These are phyloP conservation scores for Lichenothelia convexa DNA, from an alignment of 495 filamentous ascomycete genomes.

Conservation along the genomic window DNA sequence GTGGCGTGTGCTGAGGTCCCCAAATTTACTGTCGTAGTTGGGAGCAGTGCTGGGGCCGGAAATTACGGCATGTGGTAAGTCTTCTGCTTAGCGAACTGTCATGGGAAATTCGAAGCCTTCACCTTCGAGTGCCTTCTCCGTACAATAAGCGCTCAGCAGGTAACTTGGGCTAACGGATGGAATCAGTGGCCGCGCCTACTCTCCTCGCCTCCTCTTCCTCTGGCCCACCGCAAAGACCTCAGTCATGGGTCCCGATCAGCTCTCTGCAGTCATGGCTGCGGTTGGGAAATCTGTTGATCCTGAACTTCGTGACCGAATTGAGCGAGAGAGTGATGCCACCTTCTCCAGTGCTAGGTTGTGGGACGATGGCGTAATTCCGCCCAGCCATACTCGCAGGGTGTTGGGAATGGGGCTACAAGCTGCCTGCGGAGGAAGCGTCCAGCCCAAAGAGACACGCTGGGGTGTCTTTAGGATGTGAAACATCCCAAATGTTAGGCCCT, in stretches of 20 bases:
- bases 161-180: slow-evolving; percentile 4
- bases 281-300: slow-evolving; percentile 75
- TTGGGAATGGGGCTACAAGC: slow-evolving; percentile 67
- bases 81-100: too few species aligned
- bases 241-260: slow-evolving; percentile 91
- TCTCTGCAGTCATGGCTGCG: slow-evolving; percentile 83
- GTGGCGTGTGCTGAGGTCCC: slow-evolving; percentile 91
- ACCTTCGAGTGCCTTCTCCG: too few species aligned
- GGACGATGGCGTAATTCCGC: slow-evolving; percentile 92
- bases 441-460: slow-evolving; percentile 50
- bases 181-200: slow-evolving; percentile 72
- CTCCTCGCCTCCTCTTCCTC: slow-evolving; percentile 81
- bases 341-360: slow-evolving; percentile 81
- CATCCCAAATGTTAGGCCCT: slow-evolving; percentile 1
- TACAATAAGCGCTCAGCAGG: too few species aligned
- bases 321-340: slow-evolving; percentile 72
- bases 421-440: slow-evolving; percentile 35
- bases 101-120: too few species aligned
- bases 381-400: slow-evolving; percentile 67
- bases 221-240: slow-evolving; percentile 93
- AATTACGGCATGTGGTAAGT: slow-evolving; percentile 72
- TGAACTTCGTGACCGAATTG: slow-evolving; percentile 66
- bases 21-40: slow-evolving; percentile 92
- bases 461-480: slow-evolving; percentile 88
- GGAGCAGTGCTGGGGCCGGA: slow-evolving; percentile 55